Evolutionary conservation across 306 rosid species (phyloP).

Genomic region (Trichosanthes truncata): DNA sequence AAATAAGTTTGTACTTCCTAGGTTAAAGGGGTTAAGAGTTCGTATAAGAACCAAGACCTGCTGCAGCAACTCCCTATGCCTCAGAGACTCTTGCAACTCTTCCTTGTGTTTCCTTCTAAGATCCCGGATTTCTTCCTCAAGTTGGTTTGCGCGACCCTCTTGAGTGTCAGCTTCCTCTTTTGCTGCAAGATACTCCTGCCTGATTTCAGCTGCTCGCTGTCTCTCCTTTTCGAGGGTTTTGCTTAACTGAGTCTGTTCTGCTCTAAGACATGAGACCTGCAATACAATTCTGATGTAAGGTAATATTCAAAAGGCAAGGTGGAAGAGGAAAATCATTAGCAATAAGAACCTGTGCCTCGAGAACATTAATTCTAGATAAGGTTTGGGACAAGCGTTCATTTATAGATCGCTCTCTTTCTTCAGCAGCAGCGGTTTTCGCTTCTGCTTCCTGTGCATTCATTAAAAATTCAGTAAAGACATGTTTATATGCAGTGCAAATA

Average conservation of each 20-base stretch:
- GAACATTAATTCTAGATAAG: slow-evolving; percentile 92
- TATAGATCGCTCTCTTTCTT: slow-evolving; percentile 86
- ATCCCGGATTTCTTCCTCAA: slow-evolving; percentile 73
- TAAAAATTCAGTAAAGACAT: slow-evolving; percentile 17
- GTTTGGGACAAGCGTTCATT: slow-evolving; percentile 94
- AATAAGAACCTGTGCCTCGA: slow-evolving; percentile 90
- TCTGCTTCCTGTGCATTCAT: slow-evolving; percentile 79
- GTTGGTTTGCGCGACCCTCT: slow-evolving; percentile 90
- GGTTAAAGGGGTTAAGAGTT: slow-evolving; percentile 2
- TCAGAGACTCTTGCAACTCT: slow-evolving; percentile 78
- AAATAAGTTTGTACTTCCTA: not conserved
- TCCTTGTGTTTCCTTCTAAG: slow-evolving; percentile 81
- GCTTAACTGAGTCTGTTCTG: slow-evolving; percentile 87
- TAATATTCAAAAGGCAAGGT: not conserved
- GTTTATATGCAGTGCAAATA: not conserved
- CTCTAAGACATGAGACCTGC: slow-evolving; percentile 95
- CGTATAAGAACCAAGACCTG: slow-evolving; percentile 46
- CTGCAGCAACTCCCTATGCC: slow-evolving; percentile 79
- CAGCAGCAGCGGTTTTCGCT: slow-evolving; percentile 88
- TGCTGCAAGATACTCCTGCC: slow-evolving; percentile 91
- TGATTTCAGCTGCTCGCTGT: slow-evolving; percentile 96
- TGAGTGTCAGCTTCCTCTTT: slow-evolving; percentile 98
- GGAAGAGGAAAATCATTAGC: slow-evolving; percentile 16
- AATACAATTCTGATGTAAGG: slow-evolving; percentile 28
- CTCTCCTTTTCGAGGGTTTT: slow-evolving; percentile 96